Evolutionary conservation across 2,329 filamentous ascomycete genomes (phyloP), one percentile per base, ranked within the genome.

Genomic region (Teratosphaeriaceae sp.): DNA sequence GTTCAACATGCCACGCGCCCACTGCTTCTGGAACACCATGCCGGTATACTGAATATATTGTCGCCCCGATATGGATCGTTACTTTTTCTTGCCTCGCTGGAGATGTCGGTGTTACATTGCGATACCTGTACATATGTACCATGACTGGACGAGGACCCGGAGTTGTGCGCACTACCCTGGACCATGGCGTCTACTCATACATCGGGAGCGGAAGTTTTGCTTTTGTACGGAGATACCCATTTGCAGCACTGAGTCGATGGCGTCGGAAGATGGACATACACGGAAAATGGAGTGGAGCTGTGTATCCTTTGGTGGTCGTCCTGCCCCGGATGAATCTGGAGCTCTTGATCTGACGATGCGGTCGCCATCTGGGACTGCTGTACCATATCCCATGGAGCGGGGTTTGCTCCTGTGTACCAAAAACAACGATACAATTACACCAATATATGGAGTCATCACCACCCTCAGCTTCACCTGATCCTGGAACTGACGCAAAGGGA

Each of bases 11-110:
- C 53, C 46, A 18, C 39, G 51, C 37, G 43, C 47, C 13, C 38
- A 46, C n/a, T 57, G 54, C 52, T 48, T 45, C 36, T 48, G 46
- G 46, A 43, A 40, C 13, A 46, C 47, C 12, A 45, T 53, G 3
- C 43, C 48, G 22, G 38, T 44, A 4, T 50, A 50, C 33, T 54
- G 29, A 39, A 23, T 11, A 7, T 20, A 18, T 15, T 18, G 30
- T 34, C 8, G 30, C 11, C 30, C 15, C 7, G 30, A 12, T 7
- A 8, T 18, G 9, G 9, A 34, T 34, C 30, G 7, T 12, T 34
- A 8, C 7, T 18, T 18, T 34, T n/a, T 34, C 8, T 13, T 27
- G 13, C 24, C 24, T n/a, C n/a, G n/a, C n/a, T n/a, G n/a, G n/a
- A n/a, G n/a, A n/a, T 26, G 23, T 12, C 23, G 6, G 6, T 12